phyloP scores from a whole-genome alignment of 2,329 filamentous ascomycete species.

The Talaromyces albobiverticillius region DNA sequence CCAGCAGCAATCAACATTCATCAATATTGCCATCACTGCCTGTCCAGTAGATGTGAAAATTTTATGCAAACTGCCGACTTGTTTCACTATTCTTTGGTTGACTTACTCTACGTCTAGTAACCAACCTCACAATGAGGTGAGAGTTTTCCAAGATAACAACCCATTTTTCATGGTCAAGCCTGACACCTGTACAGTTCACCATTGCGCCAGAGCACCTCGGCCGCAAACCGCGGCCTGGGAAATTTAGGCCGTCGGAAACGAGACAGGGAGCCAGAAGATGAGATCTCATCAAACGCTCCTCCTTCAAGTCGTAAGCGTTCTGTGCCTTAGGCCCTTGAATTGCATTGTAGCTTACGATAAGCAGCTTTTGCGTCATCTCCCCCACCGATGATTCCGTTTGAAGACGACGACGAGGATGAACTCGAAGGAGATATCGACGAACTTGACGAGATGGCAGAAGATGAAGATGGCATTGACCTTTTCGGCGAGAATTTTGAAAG shows the following conservation, averaged over 20 bases:
- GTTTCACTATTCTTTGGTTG: not conserved
- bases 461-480: slow-evolving; percentile 67
- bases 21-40: not conserved
- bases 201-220: slow-evolving; percentile 73
- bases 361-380: slow-evolving; percentile 57
- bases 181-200: slow-evolving; percentile 63
- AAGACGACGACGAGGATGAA: slow-evolving; percentile 56
- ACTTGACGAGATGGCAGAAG: slow-evolving; percentile 66
- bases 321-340: not conserved
- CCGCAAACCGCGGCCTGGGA: slow-evolving; percentile 71
- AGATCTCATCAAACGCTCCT: slow-evolving; percentile 58
- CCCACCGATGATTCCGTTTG: slow-evolving; percentile 53
- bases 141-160: not conserved
- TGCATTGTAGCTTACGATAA: slow-evolving; percentile 17
- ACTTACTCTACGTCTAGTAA: not conserved
- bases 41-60: not conserved
- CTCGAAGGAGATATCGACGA: slow-evolving; percentile 64
- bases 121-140: slow-evolving; percentile 14
- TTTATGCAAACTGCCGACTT: not conserved
- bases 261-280: slow-evolving; percentile 63
- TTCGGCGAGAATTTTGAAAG: slow-evolving; percentile 66
- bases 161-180: not conserved
- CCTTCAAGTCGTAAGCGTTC: slow-evolving; percentile 60
- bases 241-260: slow-evolving; percentile 59
- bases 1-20: not conserved